phyloP scores from a whole-genome alignment of 768 basidiomycete genomes.

The Mycena haematopus region DNA sequence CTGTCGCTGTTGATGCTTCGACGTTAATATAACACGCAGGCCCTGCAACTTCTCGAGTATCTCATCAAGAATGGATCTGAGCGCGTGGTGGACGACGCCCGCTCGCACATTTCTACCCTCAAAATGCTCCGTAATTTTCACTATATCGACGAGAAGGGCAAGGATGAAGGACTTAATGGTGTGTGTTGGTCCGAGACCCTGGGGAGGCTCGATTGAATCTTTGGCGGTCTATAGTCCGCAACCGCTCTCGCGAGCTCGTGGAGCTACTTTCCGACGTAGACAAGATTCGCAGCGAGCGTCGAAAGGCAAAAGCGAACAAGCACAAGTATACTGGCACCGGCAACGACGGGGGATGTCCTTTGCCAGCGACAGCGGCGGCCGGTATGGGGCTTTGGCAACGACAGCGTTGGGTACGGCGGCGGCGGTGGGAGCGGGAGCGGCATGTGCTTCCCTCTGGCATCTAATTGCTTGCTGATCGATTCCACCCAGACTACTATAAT shows the following conservation, averaged over 20 bases:
- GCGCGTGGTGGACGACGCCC: constrained; percentile 96
- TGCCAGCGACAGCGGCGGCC: constrained; percentile 51
- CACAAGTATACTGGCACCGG: constrained; percentile 90
- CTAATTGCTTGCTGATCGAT: constrained; percentile 5
- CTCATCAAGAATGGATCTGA: constrained; percentile 97
- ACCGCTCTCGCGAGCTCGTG: constrained; percentile 91
- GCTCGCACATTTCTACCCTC: constrained; percentile 91
- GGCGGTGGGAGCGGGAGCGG: constrained; percentile 45
- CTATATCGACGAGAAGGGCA: constrained; percentile 98
- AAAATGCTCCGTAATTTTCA: constrained; percentile 99
- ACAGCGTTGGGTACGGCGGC: constrained; percentile 45
- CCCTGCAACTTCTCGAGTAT: constrained; percentile 93
- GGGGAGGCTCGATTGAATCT: not conserved
- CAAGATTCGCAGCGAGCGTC: constrained; percentile 83
- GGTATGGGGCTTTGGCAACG: constrained; percentile 57
- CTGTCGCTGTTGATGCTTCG: not conserved
- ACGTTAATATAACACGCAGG: constrained; percentile 49
- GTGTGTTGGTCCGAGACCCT: constrained; percentile 20
- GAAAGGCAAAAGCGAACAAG: constrained; percentile 91
- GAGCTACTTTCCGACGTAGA: constrained; percentile 92
- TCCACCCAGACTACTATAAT: constrained; percentile 35
- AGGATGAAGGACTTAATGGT: constrained; percentile 98
- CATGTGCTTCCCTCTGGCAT: constrained; percentile 20
- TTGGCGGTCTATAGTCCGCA: constrained; percentile 83
- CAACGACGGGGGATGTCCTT: constrained; percentile 75